phyloP scores from a whole-genome alignment of 2,329 filamentous ascomycete species.

The Neurospora sp. region DNA sequence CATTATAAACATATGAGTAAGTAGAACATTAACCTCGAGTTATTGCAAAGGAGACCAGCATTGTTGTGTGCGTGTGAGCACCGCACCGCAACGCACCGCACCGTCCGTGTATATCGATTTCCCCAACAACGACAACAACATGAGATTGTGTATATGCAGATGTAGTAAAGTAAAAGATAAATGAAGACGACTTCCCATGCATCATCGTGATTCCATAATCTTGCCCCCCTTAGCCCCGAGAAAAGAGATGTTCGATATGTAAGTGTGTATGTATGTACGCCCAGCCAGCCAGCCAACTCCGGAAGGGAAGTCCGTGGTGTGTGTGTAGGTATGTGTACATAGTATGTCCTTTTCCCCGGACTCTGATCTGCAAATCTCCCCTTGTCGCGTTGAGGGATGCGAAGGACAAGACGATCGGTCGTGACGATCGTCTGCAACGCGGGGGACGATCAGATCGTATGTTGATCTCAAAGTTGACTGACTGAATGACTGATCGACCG shows the following conservation, averaged over 20 bases:
- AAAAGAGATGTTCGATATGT: neutral
- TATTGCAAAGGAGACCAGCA: neutral
- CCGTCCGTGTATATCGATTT: neutral
- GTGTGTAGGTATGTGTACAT: neutral
- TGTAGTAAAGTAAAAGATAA: neutral
- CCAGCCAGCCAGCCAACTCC: neutral
- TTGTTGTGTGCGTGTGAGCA: neutral
- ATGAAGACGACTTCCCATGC: neutral
- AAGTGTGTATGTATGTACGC: neutral
- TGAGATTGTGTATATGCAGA: neutral
- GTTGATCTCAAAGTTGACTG: neutral
- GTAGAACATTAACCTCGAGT: neutral
- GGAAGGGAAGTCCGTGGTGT: neutral
- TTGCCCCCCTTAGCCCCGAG: neutral
- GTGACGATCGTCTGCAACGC: neutral
- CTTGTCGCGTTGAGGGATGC: neutral
- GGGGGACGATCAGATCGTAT: neutral
- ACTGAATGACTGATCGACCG: neutral
- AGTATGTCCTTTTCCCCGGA: neutral
- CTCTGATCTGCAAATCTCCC: neutral
- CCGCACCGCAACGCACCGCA: neutral
- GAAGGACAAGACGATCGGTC: neutral
- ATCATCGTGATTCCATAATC: neutral
- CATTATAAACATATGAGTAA: neutral
- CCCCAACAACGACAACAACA: neutral